Conservation (phyloP, 768 basidiomycete species). For the Obba rivulosa region DNA sequence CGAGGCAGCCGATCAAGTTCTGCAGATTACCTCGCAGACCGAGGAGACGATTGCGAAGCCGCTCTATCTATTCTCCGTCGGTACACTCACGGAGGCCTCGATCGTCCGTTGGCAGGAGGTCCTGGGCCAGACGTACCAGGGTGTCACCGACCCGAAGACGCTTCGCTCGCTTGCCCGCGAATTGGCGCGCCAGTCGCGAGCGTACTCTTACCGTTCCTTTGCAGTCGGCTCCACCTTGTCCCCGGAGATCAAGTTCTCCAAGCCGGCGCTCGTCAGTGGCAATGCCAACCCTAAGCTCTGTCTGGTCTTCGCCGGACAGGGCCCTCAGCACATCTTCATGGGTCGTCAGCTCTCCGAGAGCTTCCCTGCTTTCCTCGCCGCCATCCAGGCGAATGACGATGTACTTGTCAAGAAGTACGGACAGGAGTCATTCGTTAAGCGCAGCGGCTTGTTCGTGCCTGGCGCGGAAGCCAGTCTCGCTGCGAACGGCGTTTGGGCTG, state of each 20-base stretch:
- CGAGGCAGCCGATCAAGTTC: constrained; percentile 11
- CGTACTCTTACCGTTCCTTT: constrained; percentile 23
- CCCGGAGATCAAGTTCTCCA: constrained; percentile 24
- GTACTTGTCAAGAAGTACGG: constrained; percentile 24
- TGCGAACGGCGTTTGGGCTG: constrained; percentile 26
- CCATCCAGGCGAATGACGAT: constrained; percentile 28
- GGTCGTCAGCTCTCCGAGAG: constrained; percentile 30
- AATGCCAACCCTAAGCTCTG: constrained; percentile 27
- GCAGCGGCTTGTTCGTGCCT: constrained; percentile 29
- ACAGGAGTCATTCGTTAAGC: constrained; percentile 27
- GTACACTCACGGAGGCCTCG: constrained; percentile 23
- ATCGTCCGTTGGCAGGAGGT: constrained; percentile 21
- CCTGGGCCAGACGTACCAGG: constrained; percentile 13
- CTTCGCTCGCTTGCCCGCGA: constrained; percentile 25
- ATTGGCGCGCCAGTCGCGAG: constrained; percentile 25
- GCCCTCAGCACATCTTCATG: constrained; percentile 31
- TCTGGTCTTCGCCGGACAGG: constrained; percentile 31
- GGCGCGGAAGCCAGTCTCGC: constrained; percentile 18
- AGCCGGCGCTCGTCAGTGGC: constrained; percentile 18
- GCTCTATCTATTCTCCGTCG: constrained; percentile 22
- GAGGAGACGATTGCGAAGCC: constrained; percentile 6
- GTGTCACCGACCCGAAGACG: constrained; percentile 15
- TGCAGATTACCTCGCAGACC: background rate
- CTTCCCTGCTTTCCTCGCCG: constrained; percentile 26
- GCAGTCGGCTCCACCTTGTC: constrained; percentile 20